Conservation (phyloP, 2,329 filamentous ascomycete genomes). For the Diaporthe eres region DNA sequence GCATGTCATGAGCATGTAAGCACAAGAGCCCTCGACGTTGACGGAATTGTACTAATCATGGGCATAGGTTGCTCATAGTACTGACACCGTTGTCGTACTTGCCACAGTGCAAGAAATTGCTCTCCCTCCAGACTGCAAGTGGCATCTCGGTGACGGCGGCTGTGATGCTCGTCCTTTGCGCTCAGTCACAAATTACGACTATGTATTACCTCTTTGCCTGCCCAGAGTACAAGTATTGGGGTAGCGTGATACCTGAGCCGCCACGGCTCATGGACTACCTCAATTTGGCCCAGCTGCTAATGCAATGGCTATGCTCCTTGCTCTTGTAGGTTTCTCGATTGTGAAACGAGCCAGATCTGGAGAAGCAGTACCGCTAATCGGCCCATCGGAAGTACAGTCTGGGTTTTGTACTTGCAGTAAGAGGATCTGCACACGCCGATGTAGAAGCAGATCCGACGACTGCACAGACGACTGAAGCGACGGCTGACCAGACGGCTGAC, state of each 20-base stretch:
- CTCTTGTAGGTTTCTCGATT: background rate
- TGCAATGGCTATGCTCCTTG: slow-evolving; percentile 8
- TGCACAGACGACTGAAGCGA: background rate
- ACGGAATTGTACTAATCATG: background rate
- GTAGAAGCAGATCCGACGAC: background rate
- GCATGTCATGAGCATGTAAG: slow-evolving; percentile 9
- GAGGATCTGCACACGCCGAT: background rate
- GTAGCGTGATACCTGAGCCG: background rate
- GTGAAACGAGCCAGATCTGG: too few species aligned
- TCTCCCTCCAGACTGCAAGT: background rate
- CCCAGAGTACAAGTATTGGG: background rate
- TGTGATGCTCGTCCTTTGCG: slow-evolving; percentile 1
- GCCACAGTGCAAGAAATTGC: background rate
- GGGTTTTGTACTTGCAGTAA: background rate
- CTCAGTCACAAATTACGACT: slow-evolving; percentile 1
- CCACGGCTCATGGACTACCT: slow-evolving; percentile 18
- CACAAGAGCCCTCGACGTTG: background rate
- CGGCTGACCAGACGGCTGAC: background rate
- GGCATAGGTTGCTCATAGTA: slow-evolving; percentile 1
- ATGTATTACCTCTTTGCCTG: slow-evolving; percentile 14
- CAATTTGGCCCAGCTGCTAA: background rate
- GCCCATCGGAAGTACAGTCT: background rate
- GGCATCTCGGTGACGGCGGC: slow-evolving; percentile 12
- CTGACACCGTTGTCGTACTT: background rate
- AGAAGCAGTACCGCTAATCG: background rate